These are phyloP conservation scores for Aspergillus bombycis DNA, from an alignment of 2,329 filamentous ascomycete species.

Conservation along the genomic window DNA sequence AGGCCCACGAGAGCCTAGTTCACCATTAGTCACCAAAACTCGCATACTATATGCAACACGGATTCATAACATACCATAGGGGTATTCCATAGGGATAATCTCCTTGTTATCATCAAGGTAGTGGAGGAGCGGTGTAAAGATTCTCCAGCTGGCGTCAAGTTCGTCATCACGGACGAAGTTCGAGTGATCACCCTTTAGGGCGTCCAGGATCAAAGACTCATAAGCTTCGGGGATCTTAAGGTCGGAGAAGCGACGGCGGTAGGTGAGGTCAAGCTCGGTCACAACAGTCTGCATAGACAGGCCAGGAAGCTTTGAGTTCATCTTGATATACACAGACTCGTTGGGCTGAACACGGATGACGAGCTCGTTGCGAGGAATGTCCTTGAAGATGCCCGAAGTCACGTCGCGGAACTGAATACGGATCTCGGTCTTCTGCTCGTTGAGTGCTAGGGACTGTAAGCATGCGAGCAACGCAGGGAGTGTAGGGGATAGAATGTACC, in stretches of 20 bases:
- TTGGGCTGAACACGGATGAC: constrained; percentile 99
- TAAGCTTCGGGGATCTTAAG: constrained; percentile 99
- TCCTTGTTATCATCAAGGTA: constrained; percentile 99
- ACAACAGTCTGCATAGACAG: constrained; percentile 99
- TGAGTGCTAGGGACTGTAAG: constrained; percentile 65
- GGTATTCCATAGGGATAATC: constrained; percentile 99
- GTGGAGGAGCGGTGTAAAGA: constrained; percentile 95
- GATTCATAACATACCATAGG: constrained; percentile 75
- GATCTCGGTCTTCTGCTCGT: constrained; percentile 99
- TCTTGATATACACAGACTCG: constrained; percentile 99
- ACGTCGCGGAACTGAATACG: constrained; percentile 99
- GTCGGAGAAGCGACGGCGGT: constrained; percentile 97
- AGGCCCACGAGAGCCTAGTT: constrained; percentile 86
- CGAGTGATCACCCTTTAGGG: constrained; percentile 97
- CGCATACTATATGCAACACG: not conserved
- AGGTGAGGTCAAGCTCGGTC: constrained; percentile 96
- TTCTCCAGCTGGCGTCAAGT: constrained; percentile 95
- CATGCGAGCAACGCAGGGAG: not conserved
- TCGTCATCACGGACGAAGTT: constrained; percentile 99
- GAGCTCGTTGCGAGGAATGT: constrained; percentile 98
- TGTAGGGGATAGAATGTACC: constrained; percentile 37
- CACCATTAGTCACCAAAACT: constrained; percentile 11
- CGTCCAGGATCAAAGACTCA: constrained; percentile 95
- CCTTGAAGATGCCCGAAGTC: constrained; percentile 98
- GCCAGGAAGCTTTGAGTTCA: constrained; percentile 99